Conservation (phyloP, 352 stramenopile species). For the Phytophthora niederhauseri region DNA sequence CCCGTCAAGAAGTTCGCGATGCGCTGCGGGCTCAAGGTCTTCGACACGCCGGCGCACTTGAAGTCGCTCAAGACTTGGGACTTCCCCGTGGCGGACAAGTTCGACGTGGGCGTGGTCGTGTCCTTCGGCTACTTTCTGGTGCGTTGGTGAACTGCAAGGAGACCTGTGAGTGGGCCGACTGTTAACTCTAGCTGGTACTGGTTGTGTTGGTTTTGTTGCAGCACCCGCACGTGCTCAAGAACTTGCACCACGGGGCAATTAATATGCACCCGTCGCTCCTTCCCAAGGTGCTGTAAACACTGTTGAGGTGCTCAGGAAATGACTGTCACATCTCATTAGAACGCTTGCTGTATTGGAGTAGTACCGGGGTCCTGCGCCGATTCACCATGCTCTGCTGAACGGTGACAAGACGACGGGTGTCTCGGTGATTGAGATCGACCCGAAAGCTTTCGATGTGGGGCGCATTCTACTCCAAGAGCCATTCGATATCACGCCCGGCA, state of each 20-base stretch:
- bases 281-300: conserved; percentile 55
- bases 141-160: neutral
- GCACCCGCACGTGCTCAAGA: conserved; percentile 77
- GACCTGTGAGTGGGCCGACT: neutral
- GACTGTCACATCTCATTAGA: neutral
- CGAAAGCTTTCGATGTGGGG: conserved; percentile 80
- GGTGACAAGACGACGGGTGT: conserved; percentile 77
- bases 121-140: conserved; percentile 90
- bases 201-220: conserved; percentile 25
- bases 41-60: conserved; percentile 69
- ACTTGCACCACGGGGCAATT: conserved; percentile 73
- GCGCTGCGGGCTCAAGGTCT: conserved; percentile 59
- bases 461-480: conserved; percentile 70
- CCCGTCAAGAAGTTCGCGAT: conserved; percentile 79
- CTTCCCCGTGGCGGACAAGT: conserved; percentile 48
- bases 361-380: conserved; percentile 86
- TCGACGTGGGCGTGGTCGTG: conserved; percentile 89
- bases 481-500: conserved; percentile 48
- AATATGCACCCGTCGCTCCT: conserved; percentile 91
- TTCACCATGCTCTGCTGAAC: conserved; percentile 87
- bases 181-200: neutral
- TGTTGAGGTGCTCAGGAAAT: neutral
- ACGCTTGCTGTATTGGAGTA: conserved; percentile 17
- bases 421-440: conserved; percentile 90
- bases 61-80: conserved; percentile 85